A percentile compares a stretch with the other conserved stretches of the same genome.
phyloP scores from a whole-genome alignment of 495 filamentous ascomycete species.

The Podospora appendiculata region DNA sequence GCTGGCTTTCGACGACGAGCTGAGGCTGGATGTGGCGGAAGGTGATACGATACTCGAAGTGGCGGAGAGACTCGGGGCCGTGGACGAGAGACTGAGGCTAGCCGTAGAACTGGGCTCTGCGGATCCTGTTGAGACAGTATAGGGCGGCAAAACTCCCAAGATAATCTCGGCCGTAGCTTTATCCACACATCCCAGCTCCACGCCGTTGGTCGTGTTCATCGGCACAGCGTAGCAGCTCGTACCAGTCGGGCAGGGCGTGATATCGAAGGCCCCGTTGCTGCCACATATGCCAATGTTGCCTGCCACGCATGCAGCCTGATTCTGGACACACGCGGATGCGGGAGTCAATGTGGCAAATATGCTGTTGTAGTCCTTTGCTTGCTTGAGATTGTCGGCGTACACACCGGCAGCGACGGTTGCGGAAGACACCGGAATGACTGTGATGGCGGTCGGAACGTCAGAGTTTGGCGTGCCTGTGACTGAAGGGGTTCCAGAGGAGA shows the following conservation, averaged over 20 bases:
- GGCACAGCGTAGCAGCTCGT: constrained; percentile 34
- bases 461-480: constrained; percentile 20
- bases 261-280: constrained; percentile 20
- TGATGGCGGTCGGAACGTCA: constrained; percentile 31
- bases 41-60: neutral
- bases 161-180: constrained; percentile 15
- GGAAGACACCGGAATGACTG: constrained; percentile 20
- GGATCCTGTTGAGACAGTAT: neutral
- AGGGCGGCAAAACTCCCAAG: constrained; percentile 12
- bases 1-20: too few relatives aligned
- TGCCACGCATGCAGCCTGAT: constrained; percentile 35
- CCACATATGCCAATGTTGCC: constrained; percentile 26
- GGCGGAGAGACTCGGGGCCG: neutral
- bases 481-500: neutral
- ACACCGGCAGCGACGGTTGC: constrained; percentile 26
- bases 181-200: constrained; percentile 28
- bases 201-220: constrained; percentile 28
- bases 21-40: too few relatives aligned
- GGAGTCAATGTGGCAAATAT: constrained; percentile 30
- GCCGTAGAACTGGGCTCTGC: neutral
- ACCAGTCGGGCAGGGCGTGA: constrained; percentile 16
- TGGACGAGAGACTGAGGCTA: neutral
- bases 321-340: constrained; percentile 25
- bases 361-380: constrained; percentile 30
- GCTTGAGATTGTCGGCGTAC: constrained; percentile 26